Conservation (phyloP, 1,284 basidiomycete genomes). For the Cutaneotrichosporon cavernicola region DNA sequence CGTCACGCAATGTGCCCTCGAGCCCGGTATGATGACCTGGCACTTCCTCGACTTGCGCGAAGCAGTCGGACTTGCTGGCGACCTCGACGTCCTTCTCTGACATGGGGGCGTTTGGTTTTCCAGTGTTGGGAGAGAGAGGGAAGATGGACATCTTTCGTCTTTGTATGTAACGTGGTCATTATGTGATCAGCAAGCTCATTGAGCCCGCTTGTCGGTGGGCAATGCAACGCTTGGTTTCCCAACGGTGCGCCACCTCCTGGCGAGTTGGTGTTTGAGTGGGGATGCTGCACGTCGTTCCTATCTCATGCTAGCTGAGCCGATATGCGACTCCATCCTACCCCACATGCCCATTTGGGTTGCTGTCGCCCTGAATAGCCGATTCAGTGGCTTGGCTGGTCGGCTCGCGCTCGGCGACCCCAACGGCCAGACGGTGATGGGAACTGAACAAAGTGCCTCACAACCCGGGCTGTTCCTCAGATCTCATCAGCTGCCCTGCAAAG, state of each 20-base stretch:
- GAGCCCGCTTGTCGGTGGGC: not conserved
- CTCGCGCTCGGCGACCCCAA: no score
- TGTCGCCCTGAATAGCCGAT: no score
- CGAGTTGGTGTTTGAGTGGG: no score
- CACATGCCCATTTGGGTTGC: no score
- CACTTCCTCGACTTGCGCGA: not conserved
- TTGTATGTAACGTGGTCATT: not conserved
- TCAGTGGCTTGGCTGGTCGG: no score
- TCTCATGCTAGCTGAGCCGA: no score
- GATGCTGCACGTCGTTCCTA: no score
- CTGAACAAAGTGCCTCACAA: not conserved
- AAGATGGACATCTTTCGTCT: not conserved
- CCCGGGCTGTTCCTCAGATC: not conserved
- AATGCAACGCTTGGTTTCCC: not conserved
- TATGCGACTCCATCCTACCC: no score
- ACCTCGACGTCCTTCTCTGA: not conserved
- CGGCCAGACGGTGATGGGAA: no score
- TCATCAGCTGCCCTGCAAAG: not conserved
- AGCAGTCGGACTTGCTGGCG: constrained; percentile 2
- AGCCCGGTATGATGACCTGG: not conserved
- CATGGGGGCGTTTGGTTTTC: not conserved
- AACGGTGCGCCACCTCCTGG: no score
- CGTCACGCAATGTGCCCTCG: constrained; percentile 3
- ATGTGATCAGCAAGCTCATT: no score
- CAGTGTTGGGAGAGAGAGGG: not conserved